Evolutionary conservation across 768 basidiomycete genomes (phyloP).

Genomic region (Tephrocybe sp.): DNA sequence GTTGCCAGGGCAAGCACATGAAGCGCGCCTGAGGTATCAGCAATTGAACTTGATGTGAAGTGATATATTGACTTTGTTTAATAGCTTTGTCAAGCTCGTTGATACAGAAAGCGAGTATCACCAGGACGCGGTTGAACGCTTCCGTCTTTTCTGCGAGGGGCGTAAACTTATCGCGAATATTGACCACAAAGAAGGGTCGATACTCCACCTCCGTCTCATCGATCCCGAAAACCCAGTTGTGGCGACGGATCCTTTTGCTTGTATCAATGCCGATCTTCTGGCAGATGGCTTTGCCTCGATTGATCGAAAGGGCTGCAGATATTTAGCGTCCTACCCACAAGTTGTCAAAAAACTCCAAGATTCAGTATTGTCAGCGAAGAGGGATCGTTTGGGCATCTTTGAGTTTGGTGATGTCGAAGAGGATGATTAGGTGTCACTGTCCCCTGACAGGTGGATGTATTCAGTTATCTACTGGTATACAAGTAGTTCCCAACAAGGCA

Average conservation of each 20-base stretch:
- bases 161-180: conserved; percentile 96
- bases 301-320: conserved; percentile 77
- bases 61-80: conserved; percentile 1
- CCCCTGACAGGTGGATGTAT: too few species aligned
- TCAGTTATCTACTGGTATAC: too few species aligned
- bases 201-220: conserved; percentile 89
- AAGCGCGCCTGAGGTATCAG: conserved; percentile 81
- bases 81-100: conserved; percentile 84
- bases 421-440: conserved; percentile 48
- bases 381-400: conserved; percentile 79
- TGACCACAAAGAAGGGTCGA: conserved; percentile 77
- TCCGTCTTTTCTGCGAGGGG: conserved; percentile 85
- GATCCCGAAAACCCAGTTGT: conserved; percentile 78
- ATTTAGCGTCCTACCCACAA: conserved; percentile 68
- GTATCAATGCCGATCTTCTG: conserved; percentile 87
- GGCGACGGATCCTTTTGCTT: conserved; percentile 67
- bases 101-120: conserved; percentile 85
- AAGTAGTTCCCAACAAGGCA: too few species aligned
- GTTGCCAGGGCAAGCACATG: conserved; percentile 91
- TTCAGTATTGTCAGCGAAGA: conserved; percentile 64
- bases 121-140: conserved; percentile 80
- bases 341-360: conserved; percentile 65
- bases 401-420: conserved; percentile 92
- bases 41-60: neutral
- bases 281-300: conserved; percentile 84